Percentiles rank a stretch among this genome's conserved stretches.
Conservation (phyloP, 2,329 filamentous ascomycete species). For the Fusarium clavum region DNA sequence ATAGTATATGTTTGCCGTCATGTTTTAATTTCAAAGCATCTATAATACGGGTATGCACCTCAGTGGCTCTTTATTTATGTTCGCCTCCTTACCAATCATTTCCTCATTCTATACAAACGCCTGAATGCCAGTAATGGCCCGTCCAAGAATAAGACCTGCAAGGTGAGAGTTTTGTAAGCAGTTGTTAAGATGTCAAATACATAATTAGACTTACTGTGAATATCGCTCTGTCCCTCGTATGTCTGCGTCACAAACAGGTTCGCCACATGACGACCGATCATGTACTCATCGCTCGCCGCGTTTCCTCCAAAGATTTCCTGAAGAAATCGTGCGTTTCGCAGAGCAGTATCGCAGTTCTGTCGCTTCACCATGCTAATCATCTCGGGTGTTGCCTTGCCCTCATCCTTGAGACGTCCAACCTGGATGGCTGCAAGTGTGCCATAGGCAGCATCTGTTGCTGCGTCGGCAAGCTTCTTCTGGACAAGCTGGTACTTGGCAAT, state of each 20-base stretch:
- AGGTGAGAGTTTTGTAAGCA: slow-evolving; percentile 41
- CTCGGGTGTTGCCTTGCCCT: slow-evolving; percentile 87
- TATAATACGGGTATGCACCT: slow-evolving; percentile 21
- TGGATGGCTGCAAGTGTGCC: slow-evolving; percentile 91
- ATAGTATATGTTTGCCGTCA: background rate
- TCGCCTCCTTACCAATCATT: slow-evolving; percentile 28
- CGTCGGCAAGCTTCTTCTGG: slow-evolving; percentile 97
- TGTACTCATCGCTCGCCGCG: slow-evolving; percentile 97
- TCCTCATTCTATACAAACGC: slow-evolving; percentile 71
- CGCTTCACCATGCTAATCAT: slow-evolving; percentile 98
- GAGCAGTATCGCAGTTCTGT: slow-evolving; percentile 93
- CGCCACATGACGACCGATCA: slow-evolving; percentile 92
- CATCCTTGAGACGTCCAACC: slow-evolving; percentile 92
- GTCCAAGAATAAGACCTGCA: slow-evolving; percentile 75
- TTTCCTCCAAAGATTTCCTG: slow-evolving; percentile 99
- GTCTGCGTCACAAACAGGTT: slow-evolving; percentile 98
- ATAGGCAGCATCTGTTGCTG: slow-evolving; percentile 88
- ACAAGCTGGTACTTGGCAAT: slow-evolving; percentile 96
- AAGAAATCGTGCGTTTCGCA: slow-evolving; percentile 80
- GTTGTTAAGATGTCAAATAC: slow-evolving; percentile 1
- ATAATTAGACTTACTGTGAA: slow-evolving; percentile 78
- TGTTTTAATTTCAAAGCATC: slow-evolving; percentile 39
- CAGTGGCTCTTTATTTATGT: slow-evolving; percentile 16
- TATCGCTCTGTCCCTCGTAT: slow-evolving; percentile 98
- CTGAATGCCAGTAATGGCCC: slow-evolving; percentile 79